Percentiles rank a stretch among this genome's conserved stretches.
These are phyloP conservation scores for Rauvolfia tetraphylla DNA, from an alignment of 257 asterid genomes.

Conservation along the genomic window DNA sequence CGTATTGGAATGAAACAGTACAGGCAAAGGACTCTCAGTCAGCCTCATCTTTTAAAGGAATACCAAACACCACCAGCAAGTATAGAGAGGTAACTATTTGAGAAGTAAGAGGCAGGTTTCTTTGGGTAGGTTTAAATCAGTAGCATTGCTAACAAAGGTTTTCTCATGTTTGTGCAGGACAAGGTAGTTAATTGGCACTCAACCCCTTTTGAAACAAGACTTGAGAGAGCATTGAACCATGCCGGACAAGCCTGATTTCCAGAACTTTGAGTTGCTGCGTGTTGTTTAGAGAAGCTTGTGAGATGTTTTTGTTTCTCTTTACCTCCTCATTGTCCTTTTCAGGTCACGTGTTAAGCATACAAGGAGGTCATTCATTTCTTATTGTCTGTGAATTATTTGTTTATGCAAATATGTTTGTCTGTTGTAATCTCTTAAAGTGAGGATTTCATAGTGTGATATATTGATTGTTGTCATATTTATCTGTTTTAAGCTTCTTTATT, in stretches of 20 bases:
- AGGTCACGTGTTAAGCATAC: not conserved
- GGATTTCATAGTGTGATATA: not conserved
- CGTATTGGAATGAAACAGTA: conserved; percentile 64
- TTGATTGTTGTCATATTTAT: not conserved
- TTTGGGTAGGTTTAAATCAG: conserved; percentile 3
- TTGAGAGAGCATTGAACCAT: conserved; percentile 66
- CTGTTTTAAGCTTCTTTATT: not conserved
- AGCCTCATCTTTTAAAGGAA: conserved; percentile 65
- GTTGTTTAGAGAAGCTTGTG: conserved; percentile 19
- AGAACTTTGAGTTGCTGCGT: conserved; percentile 1
- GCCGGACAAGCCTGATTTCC: conserved; percentile 40
- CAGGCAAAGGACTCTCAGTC: conserved; percentile 38
- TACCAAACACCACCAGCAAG: conserved; percentile 90
- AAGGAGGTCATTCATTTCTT: not conserved
- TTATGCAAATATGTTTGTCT: conserved; percentile 1
- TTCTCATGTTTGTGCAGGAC: conserved; percentile 52
- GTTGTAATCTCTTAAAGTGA: conserved; percentile 4
- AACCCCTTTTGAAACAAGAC: conserved; percentile 84
- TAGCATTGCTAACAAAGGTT: conserved; percentile 11
- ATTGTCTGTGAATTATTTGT: conserved; percentile 6
- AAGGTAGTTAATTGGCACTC: conserved; percentile 83
- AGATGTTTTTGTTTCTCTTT: conserved; percentile 13
- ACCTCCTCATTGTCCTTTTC: not conserved
- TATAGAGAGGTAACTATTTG: conserved; percentile 61
- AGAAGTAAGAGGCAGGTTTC: not conserved